Evolutionary conservation across 257 asterid species (phyloP).

Genomic region (Penstemon davidsonii): DNA sequence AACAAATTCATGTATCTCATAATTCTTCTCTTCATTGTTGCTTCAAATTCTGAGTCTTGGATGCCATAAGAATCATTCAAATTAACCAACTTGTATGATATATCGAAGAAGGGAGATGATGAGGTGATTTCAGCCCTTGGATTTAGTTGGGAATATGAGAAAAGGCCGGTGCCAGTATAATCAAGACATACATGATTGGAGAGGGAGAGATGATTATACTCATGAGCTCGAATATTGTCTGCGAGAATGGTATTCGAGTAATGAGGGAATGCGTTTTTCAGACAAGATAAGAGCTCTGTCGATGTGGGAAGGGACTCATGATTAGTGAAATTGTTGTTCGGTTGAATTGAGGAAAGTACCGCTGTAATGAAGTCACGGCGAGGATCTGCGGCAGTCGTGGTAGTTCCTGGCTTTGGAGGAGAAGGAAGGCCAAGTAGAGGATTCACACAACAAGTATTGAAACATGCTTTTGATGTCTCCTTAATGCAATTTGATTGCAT

Average conservation of each 20-base stretch:
- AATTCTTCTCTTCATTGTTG: constrained; percentile 48
- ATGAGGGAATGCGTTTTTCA: constrained; percentile 42
- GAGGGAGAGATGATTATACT: constrained; percentile 50
- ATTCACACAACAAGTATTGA: constrained; percentile 42
- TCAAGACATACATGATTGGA: constrained; percentile 64
- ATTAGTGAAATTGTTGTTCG: constrained; percentile 58
- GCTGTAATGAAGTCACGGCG: constrained; percentile 44
- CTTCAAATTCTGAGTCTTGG: constrained; percentile 50
- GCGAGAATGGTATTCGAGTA: constrained; percentile 44
- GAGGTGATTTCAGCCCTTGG: constrained; percentile 37
- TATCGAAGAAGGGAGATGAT: constrained; percentile 56
- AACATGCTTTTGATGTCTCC: constrained; percentile 56
- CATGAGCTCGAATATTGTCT: constrained; percentile 59
- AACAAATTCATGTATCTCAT: constrained; percentile 60
- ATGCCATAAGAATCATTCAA: constrained; percentile 45
- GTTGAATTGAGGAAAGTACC: constrained; percentile 45
- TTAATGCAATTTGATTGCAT: constrained; percentile 60
- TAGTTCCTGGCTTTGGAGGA: constrained; percentile 10
- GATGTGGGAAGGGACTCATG: constrained; percentile 72
- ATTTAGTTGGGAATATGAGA: constrained; percentile 55
- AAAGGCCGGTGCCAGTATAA: constrained; percentile 78
- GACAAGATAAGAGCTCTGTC: constrained; percentile 30
- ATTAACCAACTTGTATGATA: constrained; percentile 47
- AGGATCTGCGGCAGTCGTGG: constrained; percentile 25
- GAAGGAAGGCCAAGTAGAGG: constrained; percentile 21